Evolutionary conservation across 2,329 filamentous ascomycete species (phyloP).

Genomic region (Monosporascus sp.): DNA sequence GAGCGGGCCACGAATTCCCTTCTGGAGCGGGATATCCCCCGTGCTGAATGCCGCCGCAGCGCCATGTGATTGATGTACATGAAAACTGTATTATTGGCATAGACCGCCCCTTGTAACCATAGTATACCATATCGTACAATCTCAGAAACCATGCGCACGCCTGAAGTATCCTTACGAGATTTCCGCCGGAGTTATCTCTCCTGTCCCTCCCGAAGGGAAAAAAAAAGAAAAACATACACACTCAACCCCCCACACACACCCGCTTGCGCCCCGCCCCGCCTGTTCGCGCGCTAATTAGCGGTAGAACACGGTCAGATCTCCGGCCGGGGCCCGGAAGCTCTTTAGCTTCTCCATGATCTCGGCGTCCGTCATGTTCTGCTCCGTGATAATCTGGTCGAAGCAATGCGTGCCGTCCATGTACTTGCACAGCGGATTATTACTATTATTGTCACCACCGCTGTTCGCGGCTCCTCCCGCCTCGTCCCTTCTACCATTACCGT

Average conservation of each 20-base stretch:
- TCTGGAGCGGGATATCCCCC: neutral
- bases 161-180: no score
- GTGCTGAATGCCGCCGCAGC: no score
- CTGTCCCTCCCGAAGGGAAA: neutral
- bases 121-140: neutral
- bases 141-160: slow-evolving; percentile 11
- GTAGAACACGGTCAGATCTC: slow-evolving; percentile 51
- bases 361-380: slow-evolving; percentile 63
- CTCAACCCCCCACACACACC: no score
- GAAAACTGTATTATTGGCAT: neutral
- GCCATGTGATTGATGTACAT: no score
- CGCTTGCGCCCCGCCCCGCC: no score
- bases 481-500: slow-evolving; percentile 11
- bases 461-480: neutral
- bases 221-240: neutral
- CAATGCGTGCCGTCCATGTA: slow-evolving; percentile 72
- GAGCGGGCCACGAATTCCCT: no score
- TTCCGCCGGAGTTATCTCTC: no score
- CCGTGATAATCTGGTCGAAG: slow-evolving; percentile 79
- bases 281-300: slow-evolving; percentile 26
- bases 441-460: slow-evolving; percentile 14
- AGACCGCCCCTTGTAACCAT: neutral
- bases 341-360: slow-evolving; percentile 67
- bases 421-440: slow-evolving; percentile 44
- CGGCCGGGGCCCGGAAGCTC: slow-evolving; percentile 45